Evolutionary conservation across 2,329 filamentous ascomycete species (phyloP).

Genomic region (Botrytis fabae): DNA sequence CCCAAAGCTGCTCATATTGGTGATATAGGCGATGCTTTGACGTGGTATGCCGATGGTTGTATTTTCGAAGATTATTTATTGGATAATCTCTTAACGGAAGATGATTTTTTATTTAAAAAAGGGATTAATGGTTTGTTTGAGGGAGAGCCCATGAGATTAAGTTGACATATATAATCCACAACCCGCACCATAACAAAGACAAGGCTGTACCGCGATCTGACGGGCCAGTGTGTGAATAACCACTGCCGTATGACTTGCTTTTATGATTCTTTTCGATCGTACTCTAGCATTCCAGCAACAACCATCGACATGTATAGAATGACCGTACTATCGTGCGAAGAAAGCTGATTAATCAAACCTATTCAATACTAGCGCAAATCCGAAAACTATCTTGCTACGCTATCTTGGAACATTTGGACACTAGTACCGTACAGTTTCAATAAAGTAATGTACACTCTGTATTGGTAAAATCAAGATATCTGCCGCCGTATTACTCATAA

Average conservation of each 20-base stretch:
- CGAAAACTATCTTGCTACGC: neutral
- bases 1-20: neutral
- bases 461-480: neutral
- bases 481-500: neutral
- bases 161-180: neutral
- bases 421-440: neutral
- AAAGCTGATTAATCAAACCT: neutral
- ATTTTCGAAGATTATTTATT: neutral
- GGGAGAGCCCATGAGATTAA: neutral
- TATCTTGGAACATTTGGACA: too few species aligned
- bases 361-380: neutral
- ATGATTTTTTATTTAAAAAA: neutral
- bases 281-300: neutral
- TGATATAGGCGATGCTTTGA: neutral
- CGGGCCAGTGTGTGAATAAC: neutral
- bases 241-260: neutral
- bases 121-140: neutral
- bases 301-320: neutral
- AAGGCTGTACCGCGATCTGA: neutral
- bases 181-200: rapidly evolving
- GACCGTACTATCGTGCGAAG: neutral
- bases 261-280: neutral
- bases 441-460: neutral
- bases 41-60: neutral
- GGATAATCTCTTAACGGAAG: neutral